Conservation (phyloP, 1,284 basidiomycete genomes). For the Leccinum laetum region DNA sequence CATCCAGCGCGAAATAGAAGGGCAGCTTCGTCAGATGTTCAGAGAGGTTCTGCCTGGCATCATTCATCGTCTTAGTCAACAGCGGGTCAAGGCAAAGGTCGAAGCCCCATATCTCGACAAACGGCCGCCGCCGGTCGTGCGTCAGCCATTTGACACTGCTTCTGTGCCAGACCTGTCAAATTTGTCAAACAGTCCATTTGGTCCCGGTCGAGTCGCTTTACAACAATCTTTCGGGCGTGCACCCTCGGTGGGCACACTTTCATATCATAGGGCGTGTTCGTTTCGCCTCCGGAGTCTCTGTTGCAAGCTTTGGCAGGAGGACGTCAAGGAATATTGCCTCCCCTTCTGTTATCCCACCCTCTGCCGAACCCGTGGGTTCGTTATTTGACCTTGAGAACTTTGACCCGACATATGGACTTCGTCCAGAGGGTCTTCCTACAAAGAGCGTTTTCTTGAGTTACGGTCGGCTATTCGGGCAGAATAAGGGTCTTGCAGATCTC, state of each 20-base stretch:
- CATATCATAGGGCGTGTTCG: conserved; percentile 22
- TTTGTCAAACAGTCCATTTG: conserved; percentile 13
- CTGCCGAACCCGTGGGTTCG: conserved; percentile 46
- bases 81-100: conserved; percentile 89
- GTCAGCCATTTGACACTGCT: conserved; percentile 32
- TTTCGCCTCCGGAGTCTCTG: conserved; percentile 36
- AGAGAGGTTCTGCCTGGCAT: conserved; percentile 96
- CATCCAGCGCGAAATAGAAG: conserved; percentile 97
- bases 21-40: conserved; percentile 97
- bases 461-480: conserved; percentile 65
- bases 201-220: conserved; percentile 8
- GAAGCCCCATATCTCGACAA: conserved; percentile 75
- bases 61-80: conserved; percentile 94
- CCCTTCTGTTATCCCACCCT: conserved; percentile 23
- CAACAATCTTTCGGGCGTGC: conserved; percentile 12
- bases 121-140: conserved; percentile 37
- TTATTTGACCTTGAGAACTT: conserved; percentile 85
- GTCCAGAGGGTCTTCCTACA: conserved; percentile 83
- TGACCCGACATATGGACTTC: conserved; percentile 97
- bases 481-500: conserved; percentile 78
- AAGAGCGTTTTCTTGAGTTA: conserved; percentile 75
- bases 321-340: conserved; percentile 20
- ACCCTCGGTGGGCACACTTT: conserved; percentile 20
- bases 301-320: conserved; percentile 33
- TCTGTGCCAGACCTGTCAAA: conserved; percentile 27